Conservation (phyloP, 148 eudicot genomes). For the Arbutus unedo region DNA sequence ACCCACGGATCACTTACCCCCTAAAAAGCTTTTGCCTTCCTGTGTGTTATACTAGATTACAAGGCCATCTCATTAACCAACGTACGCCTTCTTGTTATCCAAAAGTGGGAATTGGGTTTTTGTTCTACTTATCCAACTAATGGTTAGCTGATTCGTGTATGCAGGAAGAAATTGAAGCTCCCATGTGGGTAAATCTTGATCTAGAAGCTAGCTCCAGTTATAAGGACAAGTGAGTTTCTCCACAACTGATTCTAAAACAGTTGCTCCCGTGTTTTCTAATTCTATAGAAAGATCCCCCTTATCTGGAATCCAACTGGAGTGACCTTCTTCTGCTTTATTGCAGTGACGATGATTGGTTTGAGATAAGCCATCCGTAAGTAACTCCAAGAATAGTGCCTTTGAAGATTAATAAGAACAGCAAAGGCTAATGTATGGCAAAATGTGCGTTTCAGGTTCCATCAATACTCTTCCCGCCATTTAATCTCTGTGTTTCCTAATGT, state of each 20-base stretch:
- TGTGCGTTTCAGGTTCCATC: conserved; percentile 53
- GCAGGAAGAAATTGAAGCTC: conserved; percentile 75
- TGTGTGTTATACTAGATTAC: background rate
- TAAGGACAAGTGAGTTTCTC: conserved; percentile 43
- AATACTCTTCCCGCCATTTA: conserved; percentile 43
- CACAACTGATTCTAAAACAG: background rate
- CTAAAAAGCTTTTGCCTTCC: background rate
- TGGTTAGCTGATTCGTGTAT: conserved; percentile 8
- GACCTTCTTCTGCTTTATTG: conserved; percentile 23
- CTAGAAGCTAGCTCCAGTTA: conserved; percentile 31
- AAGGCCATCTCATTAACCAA: background rate
- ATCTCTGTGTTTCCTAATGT: conserved; percentile 45
- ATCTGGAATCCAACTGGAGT: conserved; percentile 3
- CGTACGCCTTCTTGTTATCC: background rate
- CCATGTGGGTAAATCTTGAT: conserved; percentile 67
- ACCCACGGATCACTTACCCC: background rate
- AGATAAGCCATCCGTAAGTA: conserved; percentile 53
- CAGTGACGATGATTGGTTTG: conserved; percentile 68
- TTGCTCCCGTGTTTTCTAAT: conserved; percentile 10
- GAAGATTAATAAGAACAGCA: background rate
- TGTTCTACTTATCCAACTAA: too few species aligned
- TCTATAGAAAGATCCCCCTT: background rate
- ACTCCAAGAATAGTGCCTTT: conserved; percentile 5
- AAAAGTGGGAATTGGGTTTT: too few species aligned
- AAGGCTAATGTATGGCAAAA: background rate